Evolutionary conservation across 169 alveolate species (phyloP).

Genomic region (Cryptosporidium parvum): DNA sequence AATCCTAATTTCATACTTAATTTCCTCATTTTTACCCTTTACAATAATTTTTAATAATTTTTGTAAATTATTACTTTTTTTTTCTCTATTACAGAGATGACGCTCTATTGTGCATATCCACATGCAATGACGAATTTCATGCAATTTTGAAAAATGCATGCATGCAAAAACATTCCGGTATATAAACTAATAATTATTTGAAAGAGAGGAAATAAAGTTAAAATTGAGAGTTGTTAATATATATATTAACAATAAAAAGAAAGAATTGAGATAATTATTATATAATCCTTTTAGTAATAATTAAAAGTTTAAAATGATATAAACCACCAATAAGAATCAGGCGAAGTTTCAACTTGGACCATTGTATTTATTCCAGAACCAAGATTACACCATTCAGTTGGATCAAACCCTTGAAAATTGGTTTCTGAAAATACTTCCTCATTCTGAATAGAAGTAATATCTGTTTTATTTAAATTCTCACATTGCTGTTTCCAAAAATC

Average conservation of each 20-base stretch:
- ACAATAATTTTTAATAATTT: background rate
- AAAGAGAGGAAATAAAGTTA: background rate
- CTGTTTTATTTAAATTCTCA: background rate
- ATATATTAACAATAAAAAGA: background rate
- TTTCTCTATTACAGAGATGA: background rate
- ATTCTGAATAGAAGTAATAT: background rate
- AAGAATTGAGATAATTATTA: background rate
- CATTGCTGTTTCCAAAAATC: constrained; percentile 69
- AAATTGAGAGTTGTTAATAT: background rate
- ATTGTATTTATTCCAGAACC: constrained; percentile 45
- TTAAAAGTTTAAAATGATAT: background rate
- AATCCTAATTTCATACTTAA: constrained; percentile 4
- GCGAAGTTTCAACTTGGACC: constrained; percentile 33
- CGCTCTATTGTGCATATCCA: constrained; percentile 5
- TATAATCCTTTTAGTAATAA: background rate
- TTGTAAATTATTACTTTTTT: constrained; percentile 4
- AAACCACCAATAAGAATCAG: constrained; percentile 75
- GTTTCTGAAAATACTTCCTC: background rate
- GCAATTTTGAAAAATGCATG: constrained; percentile 11
- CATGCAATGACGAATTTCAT: constrained; percentile 13
- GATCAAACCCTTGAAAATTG: constrained; percentile 7
- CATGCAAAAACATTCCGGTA: constrained; percentile 6
- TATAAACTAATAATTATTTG: background rate
- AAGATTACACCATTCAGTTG: constrained; percentile 57
- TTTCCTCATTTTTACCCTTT: constrained; percentile 3